Percentiles rank a stretch among this genome's conserved stretches.
Evolutionary conservation across 306 rosid species (phyloP).

Genomic region (Corylus heterophylla): DNA sequence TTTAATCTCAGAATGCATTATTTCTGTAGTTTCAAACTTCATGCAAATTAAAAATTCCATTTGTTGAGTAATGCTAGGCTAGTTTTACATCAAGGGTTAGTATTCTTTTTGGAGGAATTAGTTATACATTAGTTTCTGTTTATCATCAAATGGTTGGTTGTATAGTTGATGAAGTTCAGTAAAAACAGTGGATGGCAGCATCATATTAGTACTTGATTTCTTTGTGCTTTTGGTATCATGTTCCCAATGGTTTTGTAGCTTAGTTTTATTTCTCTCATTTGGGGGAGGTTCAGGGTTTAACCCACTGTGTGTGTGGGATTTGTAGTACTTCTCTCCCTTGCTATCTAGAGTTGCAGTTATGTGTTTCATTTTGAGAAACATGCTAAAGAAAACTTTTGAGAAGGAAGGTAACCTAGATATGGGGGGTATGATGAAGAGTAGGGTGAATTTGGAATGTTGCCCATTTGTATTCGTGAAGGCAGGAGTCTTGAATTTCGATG

Average conservation of each 20-base stretch:
- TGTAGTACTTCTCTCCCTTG: not conserved
- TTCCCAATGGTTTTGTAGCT: not conserved
- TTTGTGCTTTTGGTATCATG: not conserved
- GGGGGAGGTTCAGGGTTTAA: not conserved
- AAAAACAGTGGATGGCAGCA: not conserved
- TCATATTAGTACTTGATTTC: not conserved
- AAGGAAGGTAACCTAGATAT: not conserved
- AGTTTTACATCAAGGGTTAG: not conserved
- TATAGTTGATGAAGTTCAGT: not conserved
- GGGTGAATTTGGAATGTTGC: not conserved
- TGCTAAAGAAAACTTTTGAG: not conserved
- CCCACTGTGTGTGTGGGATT: too few relatives aligned
- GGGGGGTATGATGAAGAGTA: not conserved
- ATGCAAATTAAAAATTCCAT: not conserved
- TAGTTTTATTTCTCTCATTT: not conserved
- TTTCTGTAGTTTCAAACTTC: not conserved
- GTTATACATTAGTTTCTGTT: not conserved
- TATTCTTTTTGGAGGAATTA: not conserved
- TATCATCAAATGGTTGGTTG: not conserved
- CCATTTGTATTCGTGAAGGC: not conserved
- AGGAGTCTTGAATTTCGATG: not conserved
- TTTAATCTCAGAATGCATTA: not conserved
- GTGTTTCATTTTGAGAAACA: not conserved
- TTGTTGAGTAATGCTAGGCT: conserved; percentile 3
- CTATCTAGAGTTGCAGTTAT: not conserved